Base-by-base conservation (phyloP, 148 eudicot genomes). In the Rhododendron simsii region DNA sequence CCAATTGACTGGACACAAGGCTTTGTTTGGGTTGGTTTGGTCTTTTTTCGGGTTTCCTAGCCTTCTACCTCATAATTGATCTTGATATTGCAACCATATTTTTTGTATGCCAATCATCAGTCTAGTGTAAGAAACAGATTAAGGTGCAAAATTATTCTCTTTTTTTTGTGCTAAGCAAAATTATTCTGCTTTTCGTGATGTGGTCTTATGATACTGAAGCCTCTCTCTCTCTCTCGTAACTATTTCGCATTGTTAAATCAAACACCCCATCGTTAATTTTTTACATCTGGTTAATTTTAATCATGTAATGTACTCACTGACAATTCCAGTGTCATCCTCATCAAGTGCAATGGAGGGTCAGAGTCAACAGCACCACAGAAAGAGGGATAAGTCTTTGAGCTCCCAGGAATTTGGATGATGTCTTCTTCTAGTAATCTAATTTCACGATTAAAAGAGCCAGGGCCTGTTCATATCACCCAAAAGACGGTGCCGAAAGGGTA, bases 321-420 rank as follows among this genome's bases (percentile, higher is more conserved):
- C 12, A 37, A 57, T 61, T 75, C 26, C 82, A 51, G 82, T 41
- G 81, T 26, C 86, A 37, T 84, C 86, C 69, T 50, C 86, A 55
- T 55, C 74, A 15, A 57, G 55, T 53, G 81, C 39, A 14, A 55
- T 53, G 37, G 73, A 85, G 33, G 82, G 79, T 77, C 82, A 85
- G 37, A 51, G 45, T 85, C 37, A 55, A 57, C 81, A 55, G 55
- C 4, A 77, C 53, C 86, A 55, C 12, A 57, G 74, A 37, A 77
- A 77, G 82, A 39, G 82, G 74, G 74, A 85, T 9, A 77, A 85
- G 44, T 81, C 45, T 57, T 53, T 85, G 74, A 55, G 48, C 51
- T 76, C 82, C n/a, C 16, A 20, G 81, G 55, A 57, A 76, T 77
- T 85, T 21, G 23, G 86, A 85, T 75, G 74, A 85, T 37, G 26